Evolutionary conservation across 108 stramenopile species (phyloP).

Genomic region (Cyclotella sp.): DNA sequence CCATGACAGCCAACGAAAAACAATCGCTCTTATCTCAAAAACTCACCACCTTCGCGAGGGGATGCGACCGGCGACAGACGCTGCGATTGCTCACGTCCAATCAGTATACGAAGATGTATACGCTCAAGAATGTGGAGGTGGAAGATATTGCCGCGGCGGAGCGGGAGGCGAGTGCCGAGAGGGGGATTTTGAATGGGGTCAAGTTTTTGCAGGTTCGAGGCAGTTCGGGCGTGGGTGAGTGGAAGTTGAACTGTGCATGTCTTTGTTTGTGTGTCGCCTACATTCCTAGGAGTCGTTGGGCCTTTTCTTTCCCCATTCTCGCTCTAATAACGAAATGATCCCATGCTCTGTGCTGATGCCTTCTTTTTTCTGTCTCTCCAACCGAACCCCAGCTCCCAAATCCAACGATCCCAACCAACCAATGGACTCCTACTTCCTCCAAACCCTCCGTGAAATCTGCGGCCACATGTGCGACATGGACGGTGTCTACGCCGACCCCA

Average conservation of each 20-base stretch:
- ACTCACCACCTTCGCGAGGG: conserved; percentile 33
- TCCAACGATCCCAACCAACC: conserved; percentile 17
- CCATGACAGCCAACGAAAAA: background rate
- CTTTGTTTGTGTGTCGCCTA: background rate
- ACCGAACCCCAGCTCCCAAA: conserved; percentile 12
- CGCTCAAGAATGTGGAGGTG: conserved; percentile 24
- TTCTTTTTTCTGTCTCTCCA: too few species aligned
- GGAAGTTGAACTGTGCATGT: background rate
- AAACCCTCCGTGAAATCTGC: conserved; percentile 54
- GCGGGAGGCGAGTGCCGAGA: conserved; percentile 55
- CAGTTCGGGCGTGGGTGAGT: conserved; percentile 1
- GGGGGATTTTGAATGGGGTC: conserved; percentile 64
- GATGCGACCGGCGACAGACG: conserved; percentile 41
- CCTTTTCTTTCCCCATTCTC: background rate
- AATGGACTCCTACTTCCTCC: conserved; percentile 53
- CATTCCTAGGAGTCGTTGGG: too few species aligned
- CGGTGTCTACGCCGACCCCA: conserved; percentile 51
- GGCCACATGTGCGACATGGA: conserved; percentile 62
- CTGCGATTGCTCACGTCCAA: conserved; percentile 26
- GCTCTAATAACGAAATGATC: background rate
- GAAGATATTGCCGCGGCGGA: conserved; percentile 66
- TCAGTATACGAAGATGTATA: conserved; percentile 34
- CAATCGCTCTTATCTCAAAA: conserved; percentile 17
- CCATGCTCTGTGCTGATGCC: too few species aligned
- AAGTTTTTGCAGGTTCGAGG: conserved; percentile 40